Conservation (phyloP, 805 yeast species). For the Wickerhamomyces rabaulensis region DNA sequence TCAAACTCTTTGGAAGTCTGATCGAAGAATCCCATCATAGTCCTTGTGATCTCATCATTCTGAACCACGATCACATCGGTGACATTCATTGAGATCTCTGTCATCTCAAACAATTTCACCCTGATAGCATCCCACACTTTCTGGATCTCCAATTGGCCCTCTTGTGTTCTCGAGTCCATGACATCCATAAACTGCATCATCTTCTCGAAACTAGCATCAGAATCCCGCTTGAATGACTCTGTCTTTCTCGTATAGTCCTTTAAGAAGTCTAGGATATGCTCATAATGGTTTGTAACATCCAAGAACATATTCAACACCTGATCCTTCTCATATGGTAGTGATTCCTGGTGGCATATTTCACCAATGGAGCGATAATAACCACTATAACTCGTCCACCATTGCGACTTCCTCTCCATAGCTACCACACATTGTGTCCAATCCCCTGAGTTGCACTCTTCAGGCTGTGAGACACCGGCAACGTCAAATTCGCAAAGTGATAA, state of each 20-base stretch:
- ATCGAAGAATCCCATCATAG: constrained; percentile 9
- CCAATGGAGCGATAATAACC: constrained; percentile 56
- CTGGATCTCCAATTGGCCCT: constrained; percentile 7
- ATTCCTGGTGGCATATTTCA: constrained; percentile 47
- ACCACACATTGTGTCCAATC: constrained; percentile 33
- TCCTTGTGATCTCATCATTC: constrained; percentile 8
- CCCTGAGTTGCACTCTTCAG: constrained; percentile 20
- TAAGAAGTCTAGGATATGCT: constrained; percentile 12
- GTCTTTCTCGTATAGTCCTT: constrained; percentile 15
- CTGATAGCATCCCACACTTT: constrained; percentile 11
- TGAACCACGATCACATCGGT: constrained; percentile 11
- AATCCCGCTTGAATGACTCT: constrained; percentile 14
- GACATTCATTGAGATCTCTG: constrained; percentile 12
- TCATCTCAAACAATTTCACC: constrained; percentile 11
- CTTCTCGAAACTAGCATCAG: constrained; percentile 7
- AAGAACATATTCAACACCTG: constrained; percentile 40
- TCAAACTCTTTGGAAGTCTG: constrained; percentile 6
- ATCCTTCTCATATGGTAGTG: constrained; percentile 47
- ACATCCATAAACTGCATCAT: constrained; percentile 13
- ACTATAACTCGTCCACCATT: constrained; percentile 72
- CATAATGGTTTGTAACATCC: constrained; percentile 38
- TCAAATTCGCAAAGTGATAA: constrained; percentile 53
- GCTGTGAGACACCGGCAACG: constrained; percentile 35
- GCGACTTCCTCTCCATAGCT: constrained; percentile 38
- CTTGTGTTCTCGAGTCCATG: constrained; percentile 4